Percentiles rank a stretch among this genome's conserved stretches.
phyloP scores from a whole-genome alignment of 1,139 yeast genomes.

The Lodderomyces orthopsilosis region DNA sequence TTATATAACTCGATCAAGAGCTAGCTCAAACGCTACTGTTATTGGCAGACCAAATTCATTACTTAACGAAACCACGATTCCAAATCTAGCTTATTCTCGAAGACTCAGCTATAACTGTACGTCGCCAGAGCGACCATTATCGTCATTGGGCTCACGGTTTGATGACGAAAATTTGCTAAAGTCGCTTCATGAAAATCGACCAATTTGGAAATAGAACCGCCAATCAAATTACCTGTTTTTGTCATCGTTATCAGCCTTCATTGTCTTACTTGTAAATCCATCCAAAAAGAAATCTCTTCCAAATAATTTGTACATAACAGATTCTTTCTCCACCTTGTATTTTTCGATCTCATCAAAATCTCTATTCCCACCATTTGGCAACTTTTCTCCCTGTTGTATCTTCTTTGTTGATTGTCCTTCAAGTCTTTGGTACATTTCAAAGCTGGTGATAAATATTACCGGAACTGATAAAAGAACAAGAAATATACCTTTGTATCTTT shows the following conservation, averaged over 20 bases:
- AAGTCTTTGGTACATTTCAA: conserved; percentile 36
- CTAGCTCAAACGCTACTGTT: conserved; percentile 11
- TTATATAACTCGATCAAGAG: conserved; percentile 5
- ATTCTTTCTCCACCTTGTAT: conserved; percentile 38
- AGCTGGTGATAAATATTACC: conserved; percentile 31
- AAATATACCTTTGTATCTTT: conserved; percentile 39
- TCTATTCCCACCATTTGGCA: conserved; percentile 33
- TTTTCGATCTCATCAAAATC: conserved; percentile 41
- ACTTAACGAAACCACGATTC: conserved; percentile 13
- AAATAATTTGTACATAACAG: conserved; percentile 38
- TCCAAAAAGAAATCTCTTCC: conserved; percentile 46
- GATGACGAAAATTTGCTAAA: conserved; percentile 34
- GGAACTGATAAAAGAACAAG: conserved; percentile 42
- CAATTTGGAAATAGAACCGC: conserved; percentile 25
- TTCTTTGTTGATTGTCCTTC: conserved; percentile 44
- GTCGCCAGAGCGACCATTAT: conserved; percentile 35
- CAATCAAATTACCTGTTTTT: conserved; percentile 3
- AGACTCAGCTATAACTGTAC: conserved; percentile 22
- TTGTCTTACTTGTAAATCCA: conserved; percentile 46
- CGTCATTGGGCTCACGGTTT: conserved; percentile 35
- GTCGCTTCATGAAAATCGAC: conserved; percentile 23
- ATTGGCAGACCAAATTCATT: conserved; percentile 15
- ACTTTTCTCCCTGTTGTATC: conserved; percentile 41
- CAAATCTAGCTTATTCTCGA: conserved; percentile 13
- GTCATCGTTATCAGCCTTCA: conserved; percentile 18